Evolutionary conservation across 768 basidiomycete genomes (phyloP).

Genomic region (Boletus pseudo-olivaceus): DNA sequence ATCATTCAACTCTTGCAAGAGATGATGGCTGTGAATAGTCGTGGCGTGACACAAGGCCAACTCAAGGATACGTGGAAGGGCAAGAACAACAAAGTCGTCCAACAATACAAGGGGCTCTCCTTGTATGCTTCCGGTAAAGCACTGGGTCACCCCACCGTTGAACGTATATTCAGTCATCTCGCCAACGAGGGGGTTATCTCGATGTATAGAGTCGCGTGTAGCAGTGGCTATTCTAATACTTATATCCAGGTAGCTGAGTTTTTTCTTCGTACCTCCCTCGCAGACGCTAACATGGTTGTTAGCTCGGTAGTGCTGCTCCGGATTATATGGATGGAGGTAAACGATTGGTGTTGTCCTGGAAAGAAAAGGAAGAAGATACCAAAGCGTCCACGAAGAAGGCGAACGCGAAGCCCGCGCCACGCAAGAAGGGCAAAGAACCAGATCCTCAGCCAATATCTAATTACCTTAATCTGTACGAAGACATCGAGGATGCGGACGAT

Average conservation of each 20-base stretch:
- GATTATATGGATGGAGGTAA: constrained; percentile 21
- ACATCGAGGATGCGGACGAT: constrained; percentile 27
- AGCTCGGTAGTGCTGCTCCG: constrained; percentile 19
- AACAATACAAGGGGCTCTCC: constrained; percentile 45
- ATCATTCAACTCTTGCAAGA: constrained; percentile 57
- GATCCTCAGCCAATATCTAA: neutral
- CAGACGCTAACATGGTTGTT: constrained; percentile 1
- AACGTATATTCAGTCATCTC: constrained; percentile 62
- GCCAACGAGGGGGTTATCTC: constrained; percentile 46
- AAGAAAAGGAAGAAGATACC: constrained; percentile 17
- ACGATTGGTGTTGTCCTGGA: constrained; percentile 25
- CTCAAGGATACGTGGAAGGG: constrained; percentile 68
- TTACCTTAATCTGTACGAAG: constrained; percentile 26
- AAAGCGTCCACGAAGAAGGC: constrained; percentile 11
- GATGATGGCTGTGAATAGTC: constrained; percentile 37
- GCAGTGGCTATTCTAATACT: constrained; percentile 46
- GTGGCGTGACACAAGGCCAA: constrained; percentile 57
- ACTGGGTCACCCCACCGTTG: constrained; percentile 50
- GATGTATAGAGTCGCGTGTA: constrained; percentile 42
- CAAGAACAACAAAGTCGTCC: constrained; percentile 41
- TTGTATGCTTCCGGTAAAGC: constrained; percentile 54
- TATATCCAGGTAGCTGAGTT: constrained; percentile 47
- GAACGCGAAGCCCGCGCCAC: neutral
- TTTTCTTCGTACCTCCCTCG: neutral
- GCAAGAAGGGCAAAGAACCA: constrained; percentile 22